These are phyloP conservation scores for Acrocalymma vagum DNA, from an alignment of 2,329 filamentous ascomycete species.

Conservation along the genomic window DNA sequence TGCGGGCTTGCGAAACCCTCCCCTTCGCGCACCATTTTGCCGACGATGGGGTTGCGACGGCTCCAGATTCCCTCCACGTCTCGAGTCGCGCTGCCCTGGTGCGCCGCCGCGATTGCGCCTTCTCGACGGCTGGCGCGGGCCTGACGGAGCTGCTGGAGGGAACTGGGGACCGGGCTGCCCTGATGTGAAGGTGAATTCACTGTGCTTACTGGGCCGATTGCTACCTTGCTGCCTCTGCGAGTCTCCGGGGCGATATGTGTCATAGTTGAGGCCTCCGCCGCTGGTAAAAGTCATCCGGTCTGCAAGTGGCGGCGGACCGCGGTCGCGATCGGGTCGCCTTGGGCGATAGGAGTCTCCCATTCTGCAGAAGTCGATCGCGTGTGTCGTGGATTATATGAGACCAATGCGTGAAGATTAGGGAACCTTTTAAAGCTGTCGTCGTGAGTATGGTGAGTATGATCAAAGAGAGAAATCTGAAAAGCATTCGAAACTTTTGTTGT, in stretches of 20 bases:
- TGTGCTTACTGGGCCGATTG: constrained; percentile 18
- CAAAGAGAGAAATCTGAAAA: constrained; percentile 13
- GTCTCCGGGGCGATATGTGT: constrained; percentile 36
- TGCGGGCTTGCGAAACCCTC: constrained; percentile 35
- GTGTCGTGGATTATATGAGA: no score
- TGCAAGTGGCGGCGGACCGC: constrained; percentile 26
- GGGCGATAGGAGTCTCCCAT: constrained; percentile 41
- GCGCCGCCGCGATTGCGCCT: constrained; percentile 28
- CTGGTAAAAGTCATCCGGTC: constrained; percentile 40
- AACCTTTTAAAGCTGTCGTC: no score
- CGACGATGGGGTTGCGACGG: constrained; percentile 20
- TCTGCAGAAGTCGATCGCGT: constrained; percentile 5
- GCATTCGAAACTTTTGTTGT: constrained; percentile 24
- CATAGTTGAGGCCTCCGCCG: constrained; percentile 34
- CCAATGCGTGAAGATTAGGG: no score
- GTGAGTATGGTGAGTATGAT: constrained; percentile 1
- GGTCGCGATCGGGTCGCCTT: constrained; percentile 22
- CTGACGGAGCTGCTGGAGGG: constrained; percentile 29
- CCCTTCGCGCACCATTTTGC: constrained; percentile 25
- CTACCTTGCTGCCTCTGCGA: constrained; percentile 17
- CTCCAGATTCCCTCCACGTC: constrained; percentile 12
- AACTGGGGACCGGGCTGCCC: constrained; percentile 38
- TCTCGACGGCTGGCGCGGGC: constrained; percentile 20
- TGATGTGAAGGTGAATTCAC: constrained; percentile 46
- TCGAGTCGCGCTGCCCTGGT: constrained; percentile 18